A percentile compares a stretch with the other conserved stretches of the same genome.
Conservation (phyloP, 2,329 filamentous ascomycete species). For the Dothistroma septosporum region DNA sequence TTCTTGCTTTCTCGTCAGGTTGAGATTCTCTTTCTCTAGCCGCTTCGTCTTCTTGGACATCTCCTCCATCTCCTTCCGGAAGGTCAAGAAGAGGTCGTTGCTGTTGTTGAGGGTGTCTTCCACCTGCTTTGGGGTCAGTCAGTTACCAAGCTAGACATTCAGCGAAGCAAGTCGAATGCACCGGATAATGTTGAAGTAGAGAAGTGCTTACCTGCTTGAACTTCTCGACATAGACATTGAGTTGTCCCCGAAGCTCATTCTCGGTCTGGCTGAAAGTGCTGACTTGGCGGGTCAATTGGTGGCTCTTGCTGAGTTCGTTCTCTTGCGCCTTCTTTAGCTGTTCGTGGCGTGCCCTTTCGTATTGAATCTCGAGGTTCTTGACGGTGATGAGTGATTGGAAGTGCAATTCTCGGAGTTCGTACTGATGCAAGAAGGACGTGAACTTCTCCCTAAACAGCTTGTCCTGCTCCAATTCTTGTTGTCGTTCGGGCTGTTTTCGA, state of each 20-base stretch:
- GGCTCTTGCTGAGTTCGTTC: constrained; percentile 70
- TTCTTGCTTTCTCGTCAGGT: constrained; percentile 86
- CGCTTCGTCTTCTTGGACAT: constrained; percentile 99
- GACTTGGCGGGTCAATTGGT: constrained; percentile 84
- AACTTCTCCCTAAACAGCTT: constrained; percentile 79
- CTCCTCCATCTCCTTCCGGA: constrained; percentile 98
- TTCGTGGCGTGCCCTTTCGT: constrained; percentile 82
- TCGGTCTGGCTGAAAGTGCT: constrained; percentile 96
- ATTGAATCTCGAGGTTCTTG: constrained; percentile 93
- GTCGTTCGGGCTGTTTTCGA: constrained; percentile 66
- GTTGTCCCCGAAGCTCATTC: constrained; percentile 84
- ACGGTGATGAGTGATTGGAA: constrained; percentile 88
- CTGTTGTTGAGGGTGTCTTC: constrained; percentile 98
- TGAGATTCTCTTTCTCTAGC: constrained; percentile 92
- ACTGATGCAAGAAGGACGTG: constrained; percentile 94
- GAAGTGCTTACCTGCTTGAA: constrained; percentile 81
- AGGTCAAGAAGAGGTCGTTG: constrained; percentile 94
- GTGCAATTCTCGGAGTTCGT: constrained; percentile 89
- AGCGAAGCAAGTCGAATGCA: constrained; percentile 4
- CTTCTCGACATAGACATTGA: constrained; percentile 98
- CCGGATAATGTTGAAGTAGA: background rate
- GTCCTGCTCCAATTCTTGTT: constrained; percentile 84
- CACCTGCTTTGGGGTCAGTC: constrained; percentile 63
- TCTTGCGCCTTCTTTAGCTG: constrained; percentile 86
- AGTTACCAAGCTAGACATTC: constrained; percentile 29